These are phyloP conservation scores for Paecilomyces fulvus DNA, from an alignment of 2,329 filamentous ascomycete genomes.

Conservation along the genomic window DNA sequence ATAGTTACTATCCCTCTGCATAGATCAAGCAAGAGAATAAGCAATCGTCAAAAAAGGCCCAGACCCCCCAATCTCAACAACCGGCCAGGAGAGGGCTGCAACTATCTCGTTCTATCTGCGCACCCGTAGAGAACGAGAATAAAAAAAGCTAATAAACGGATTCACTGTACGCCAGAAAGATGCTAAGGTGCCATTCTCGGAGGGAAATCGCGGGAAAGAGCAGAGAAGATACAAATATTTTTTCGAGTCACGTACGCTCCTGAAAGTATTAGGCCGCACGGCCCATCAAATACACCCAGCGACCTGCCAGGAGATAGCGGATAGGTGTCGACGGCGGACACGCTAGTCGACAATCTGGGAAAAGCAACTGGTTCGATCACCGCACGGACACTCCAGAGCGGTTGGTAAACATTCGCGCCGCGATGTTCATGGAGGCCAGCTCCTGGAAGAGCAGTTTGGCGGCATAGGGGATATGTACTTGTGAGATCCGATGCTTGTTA, in stretches of 20 bases:
- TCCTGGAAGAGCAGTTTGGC: constrained; percentile 98
- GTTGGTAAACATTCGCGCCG: constrained; percentile 91
- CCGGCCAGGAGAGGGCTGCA: neutral
- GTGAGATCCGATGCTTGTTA: constrained; percentile 98
- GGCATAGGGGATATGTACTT: constrained; percentile 95
- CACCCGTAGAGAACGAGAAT: constrained; percentile 3
- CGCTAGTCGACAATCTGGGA: neutral
- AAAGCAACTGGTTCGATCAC: constrained; percentile 9
- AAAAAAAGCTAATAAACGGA: constrained; percentile 7
- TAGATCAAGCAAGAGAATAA: neutral
- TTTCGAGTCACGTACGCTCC: neutral
- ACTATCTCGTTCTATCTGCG: neutral
- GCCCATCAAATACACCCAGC: neutral
- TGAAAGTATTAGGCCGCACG: neutral
- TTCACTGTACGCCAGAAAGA: constrained; percentile 18
- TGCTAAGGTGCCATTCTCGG: constrained; percentile 9
- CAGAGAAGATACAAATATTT: neutral
- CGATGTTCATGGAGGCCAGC: constrained; percentile 96
- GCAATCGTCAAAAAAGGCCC: neutral
- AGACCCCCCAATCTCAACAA: neutral
- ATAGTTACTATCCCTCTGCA: neutral
- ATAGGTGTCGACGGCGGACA: neutral
- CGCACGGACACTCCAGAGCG: constrained; percentile 36
- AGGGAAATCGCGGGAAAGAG: constrained; percentile 1
- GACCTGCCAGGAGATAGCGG: neutral